Conservation (phyloP, 2,329 filamentous ascomycete genomes). For the Penicillium sp. region DNA sequence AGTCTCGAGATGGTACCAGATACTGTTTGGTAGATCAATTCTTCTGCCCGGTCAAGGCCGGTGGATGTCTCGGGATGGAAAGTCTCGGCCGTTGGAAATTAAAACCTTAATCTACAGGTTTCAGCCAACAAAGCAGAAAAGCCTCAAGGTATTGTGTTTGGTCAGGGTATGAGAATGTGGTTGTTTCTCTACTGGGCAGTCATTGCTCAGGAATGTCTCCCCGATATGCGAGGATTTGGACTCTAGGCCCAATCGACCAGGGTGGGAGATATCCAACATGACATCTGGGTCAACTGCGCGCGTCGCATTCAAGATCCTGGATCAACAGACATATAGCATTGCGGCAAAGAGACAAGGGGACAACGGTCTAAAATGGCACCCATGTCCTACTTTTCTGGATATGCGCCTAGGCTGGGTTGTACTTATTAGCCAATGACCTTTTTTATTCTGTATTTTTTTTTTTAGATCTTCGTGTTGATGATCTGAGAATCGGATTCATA, state of each 20-base stretch:
- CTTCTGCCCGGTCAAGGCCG: background rate
- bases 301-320: slow-evolving; percentile 20
- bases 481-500: slow-evolving; percentile 8
- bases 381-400: slow-evolving; percentile 1
- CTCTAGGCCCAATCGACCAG: slow-evolving; percentile 6
- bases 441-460: background rate
- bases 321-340: slow-evolving; percentile 20
- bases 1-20: slow-evolving; percentile 1
- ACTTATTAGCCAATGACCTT: slow-evolving; percentile 10
- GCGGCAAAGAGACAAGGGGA: slow-evolving; percentile 13
- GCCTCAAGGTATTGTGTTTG: background rate
- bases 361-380: slow-evolving; percentile 15
- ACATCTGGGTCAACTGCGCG: background rate
- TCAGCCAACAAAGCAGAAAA: background rate
- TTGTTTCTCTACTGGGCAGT: background rate
- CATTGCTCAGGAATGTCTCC: background rate
- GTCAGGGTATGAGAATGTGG: background rate
- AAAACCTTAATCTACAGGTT: slow-evolving; percentile 4
- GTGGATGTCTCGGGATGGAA: slow-evolving; percentile 11
- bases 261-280: background rate
- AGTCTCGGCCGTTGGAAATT: slow-evolving; percentile 2
- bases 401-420: slow-evolving; percentile 1
- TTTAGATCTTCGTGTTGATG: background rate
- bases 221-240: background rate
- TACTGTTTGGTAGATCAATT: background rate